A percentile compares a stretch with the other conserved stretches of the same genome.
phyloP scores from a whole-genome alignment of 208 protist species.

The Acanthamoeba royreba region DNA sequence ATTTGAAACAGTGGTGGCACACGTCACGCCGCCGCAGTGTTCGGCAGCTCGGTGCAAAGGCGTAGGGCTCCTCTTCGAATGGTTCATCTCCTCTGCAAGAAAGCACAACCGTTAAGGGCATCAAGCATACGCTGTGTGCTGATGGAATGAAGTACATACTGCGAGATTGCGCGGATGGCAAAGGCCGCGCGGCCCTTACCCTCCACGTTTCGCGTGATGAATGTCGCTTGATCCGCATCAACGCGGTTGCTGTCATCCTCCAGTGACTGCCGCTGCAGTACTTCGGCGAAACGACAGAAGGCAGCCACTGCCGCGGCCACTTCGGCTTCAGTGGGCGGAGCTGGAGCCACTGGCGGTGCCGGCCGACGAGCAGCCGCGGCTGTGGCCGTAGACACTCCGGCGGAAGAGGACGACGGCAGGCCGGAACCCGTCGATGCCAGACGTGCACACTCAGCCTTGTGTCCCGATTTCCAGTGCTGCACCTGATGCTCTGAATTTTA shows the following conservation, averaged over 20 bases:
- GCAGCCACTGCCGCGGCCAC: neutral
- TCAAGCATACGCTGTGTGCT: neutral
- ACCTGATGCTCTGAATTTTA: constrained; percentile 7
- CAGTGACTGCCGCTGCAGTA: neutral
- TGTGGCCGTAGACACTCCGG: neutral
- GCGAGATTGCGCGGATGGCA: neutral
- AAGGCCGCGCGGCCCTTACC: neutral
- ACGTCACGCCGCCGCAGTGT: neutral
- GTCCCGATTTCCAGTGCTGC: neutral
- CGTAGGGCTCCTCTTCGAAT: neutral
- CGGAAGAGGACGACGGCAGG: neutral
- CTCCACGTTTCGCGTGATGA: neutral
- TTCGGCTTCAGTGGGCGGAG: neutral
- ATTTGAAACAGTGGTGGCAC: neutral
- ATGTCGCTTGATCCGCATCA: neutral
- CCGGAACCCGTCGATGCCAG: neutral
- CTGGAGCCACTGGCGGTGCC: neutral
- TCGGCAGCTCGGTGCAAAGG: neutral
- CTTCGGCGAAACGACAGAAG: neutral
- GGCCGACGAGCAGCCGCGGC: neutral
- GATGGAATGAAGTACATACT: too few species aligned
- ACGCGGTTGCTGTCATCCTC: neutral
- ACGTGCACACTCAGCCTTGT: neutral
- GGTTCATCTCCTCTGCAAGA: neutral
- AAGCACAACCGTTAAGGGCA: neutral